Evolutionary conservation across 371 early-diverging fungal genomes (phyloP), one percentile per base, ranked within the genome.

Genomic region (Syncephalastrum sp.): DNA sequence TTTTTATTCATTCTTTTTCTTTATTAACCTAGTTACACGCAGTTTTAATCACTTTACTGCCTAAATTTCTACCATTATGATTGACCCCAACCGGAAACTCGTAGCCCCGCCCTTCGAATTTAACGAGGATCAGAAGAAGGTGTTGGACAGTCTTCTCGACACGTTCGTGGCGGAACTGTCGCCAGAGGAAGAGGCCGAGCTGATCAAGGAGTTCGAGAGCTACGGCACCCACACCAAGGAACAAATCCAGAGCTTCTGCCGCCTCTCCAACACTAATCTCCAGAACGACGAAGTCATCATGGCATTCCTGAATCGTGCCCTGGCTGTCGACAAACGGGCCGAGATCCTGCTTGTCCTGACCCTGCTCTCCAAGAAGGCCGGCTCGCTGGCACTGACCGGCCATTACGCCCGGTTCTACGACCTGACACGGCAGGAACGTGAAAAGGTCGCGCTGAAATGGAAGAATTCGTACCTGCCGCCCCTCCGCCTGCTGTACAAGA

Each of bases 311-410:
- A 47, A 70, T 41, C 67, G 65, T 33, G 64, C 70, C 6, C 53
- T 74, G 3, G 53, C 76, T n/a, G 60, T 66, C 17, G 72, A 70
- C 13, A 78, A 78, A 15, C 66, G 68, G 8, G 16, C 50, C 1
- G 77, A 77, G 14, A 53, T 81, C 5, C 25, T 47, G 15, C 38
- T 65, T 48, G 49, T 67, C 14, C 50, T 79, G 17, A 60, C 67
- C 5, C 14, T 72, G 14, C 61, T 78, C 3, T 65, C 72, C 41
- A 70, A 65, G 12, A 66, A 75, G 27, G 60, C 79, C 13, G 89
- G 87, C 49, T 75, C 84, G 1, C 70, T 81, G 51, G 75, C 79
- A 5, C 58, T 89, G 17, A 82, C 84, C 15, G 86, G 86, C 27
- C 66, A 74, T 10, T 72, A 71, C 44, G 56, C 52, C 23, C 74